Conservation (phyloP, 306 rosid genomes). For the Quercus mongolica region DNA sequence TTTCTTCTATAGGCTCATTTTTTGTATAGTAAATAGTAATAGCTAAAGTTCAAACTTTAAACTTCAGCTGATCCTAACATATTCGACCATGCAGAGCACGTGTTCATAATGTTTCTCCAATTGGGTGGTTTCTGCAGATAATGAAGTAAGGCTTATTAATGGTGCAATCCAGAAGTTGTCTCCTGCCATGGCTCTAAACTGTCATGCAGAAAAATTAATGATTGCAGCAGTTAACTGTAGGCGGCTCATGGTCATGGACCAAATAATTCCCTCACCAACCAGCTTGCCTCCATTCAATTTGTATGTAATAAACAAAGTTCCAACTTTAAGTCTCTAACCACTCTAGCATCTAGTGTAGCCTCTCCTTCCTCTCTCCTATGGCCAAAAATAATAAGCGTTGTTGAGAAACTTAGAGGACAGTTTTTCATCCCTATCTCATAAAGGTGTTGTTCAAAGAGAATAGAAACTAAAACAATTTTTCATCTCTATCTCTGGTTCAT, state of each 20-base stretch:
- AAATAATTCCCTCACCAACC: conserved; percentile 10
- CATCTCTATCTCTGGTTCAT: too few relatives aligned
- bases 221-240: background rate
- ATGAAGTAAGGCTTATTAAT: too few relatives aligned
- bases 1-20: too few relatives aligned
- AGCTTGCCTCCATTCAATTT: conserved; percentile 3
- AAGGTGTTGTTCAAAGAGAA: background rate
- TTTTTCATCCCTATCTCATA: too few relatives aligned
- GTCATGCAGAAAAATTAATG: conserved; percentile 2
- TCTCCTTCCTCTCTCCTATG: background rate
- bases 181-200: background rate
- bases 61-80: too few relatives aligned
- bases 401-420: too few relatives aligned
- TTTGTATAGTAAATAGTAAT: too few relatives aligned
- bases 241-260: conserved; percentile 20
- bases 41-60: too few relatives aligned
- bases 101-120: too few relatives aligned
- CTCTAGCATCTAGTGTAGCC: background rate
- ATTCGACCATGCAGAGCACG: too few relatives aligned
- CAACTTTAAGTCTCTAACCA: background rate
- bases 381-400: background rate
- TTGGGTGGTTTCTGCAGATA: too few relatives aligned
- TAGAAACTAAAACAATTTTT: too few relatives aligned
- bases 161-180: conserved; percentile 11
- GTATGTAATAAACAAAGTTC: background rate